Evolutionary conservation across 2,329 filamentous ascomycete genomes (phyloP).

Genomic region (Ascochyta lentis): DNA sequence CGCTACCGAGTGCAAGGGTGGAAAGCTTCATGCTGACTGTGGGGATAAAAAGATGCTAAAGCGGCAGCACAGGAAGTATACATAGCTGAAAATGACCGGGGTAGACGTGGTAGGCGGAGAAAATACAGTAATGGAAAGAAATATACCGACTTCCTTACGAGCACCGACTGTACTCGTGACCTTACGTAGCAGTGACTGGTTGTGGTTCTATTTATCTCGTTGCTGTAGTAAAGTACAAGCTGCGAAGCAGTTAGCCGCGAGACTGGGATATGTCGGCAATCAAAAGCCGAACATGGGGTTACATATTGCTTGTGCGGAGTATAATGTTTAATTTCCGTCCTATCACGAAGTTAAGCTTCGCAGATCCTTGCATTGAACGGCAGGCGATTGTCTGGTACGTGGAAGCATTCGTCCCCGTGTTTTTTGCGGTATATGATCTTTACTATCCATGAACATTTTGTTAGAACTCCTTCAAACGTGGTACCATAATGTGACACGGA

Average conservation of each 20-base stretch:
- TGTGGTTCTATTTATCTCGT: not conserved
- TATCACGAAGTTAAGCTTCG: constrained; percentile 6
- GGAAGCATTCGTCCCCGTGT: constrained; percentile 9
- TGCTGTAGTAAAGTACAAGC: not conserved
- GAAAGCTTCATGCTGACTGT: constrained; percentile 29
- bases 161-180: not conserved
- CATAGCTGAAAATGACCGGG: not conserved
- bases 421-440: not conserved
- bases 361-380: not conserved
- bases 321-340: constrained; percentile 5
- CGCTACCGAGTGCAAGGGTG: constrained; percentile 25
- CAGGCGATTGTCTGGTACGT: constrained; percentile 7
- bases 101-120: constrained; percentile 1
- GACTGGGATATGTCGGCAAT: not conserved
- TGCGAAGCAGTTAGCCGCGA: not conserved
- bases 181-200: not conserved
- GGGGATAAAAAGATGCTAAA: not conserved
- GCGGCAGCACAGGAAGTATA: not conserved
- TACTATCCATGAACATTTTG: not conserved
- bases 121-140: constrained; percentile 4
- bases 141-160: not conserved
- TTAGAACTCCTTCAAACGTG: too few species aligned
- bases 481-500: too few species aligned
- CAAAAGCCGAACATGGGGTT: constrained; percentile 2
- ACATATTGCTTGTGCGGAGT: constrained; percentile 11